These are phyloP conservation scores for Arctostaphylos glauca DNA, from an alignment of 148 eudicot species.

Conservation along the genomic window DNA sequence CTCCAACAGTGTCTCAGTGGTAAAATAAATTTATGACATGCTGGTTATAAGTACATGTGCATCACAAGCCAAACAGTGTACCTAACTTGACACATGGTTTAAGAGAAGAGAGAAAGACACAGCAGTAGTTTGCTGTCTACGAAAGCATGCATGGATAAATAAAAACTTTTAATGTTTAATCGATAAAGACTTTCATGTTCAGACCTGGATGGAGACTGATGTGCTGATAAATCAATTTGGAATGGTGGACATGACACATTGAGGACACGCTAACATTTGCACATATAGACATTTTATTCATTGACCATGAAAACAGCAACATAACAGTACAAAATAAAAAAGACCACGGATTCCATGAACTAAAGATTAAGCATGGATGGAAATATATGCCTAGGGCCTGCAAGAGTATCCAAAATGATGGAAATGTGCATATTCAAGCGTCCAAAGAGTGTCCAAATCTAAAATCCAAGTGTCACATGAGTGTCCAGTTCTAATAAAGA, in stretches of 20 bases:
- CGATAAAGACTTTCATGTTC: not conserved
- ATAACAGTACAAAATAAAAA: not conserved
- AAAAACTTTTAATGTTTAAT: not conserved
- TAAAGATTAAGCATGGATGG: not conserved
- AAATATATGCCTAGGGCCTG: not conserved
- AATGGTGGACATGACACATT: not conserved
- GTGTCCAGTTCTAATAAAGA: not conserved
- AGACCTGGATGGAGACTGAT: not conserved
- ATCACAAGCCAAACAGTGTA: slow-evolving; percentile 4
- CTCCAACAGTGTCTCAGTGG: not conserved
- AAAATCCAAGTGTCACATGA: not conserved
- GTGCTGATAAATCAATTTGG: not conserved
- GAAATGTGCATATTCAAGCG: not conserved
- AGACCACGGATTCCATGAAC: not conserved
- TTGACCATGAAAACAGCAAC: not conserved
- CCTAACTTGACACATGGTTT: slow-evolving; percentile 8
- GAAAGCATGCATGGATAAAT: not conserved
- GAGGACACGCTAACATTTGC: not conserved
- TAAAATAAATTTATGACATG: not conserved
- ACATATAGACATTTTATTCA: not conserved
- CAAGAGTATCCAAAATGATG: not conserved
- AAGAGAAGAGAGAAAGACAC: not conserved
- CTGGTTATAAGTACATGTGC: not conserved
- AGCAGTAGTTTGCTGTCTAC: not conserved
- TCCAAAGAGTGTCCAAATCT: not conserved